Evolutionary conservation across 108 stramenopile genomes (phyloP), one percentile per base, ranked within the genome.

Genomic region (Cylindrotheca closterium): DNA sequence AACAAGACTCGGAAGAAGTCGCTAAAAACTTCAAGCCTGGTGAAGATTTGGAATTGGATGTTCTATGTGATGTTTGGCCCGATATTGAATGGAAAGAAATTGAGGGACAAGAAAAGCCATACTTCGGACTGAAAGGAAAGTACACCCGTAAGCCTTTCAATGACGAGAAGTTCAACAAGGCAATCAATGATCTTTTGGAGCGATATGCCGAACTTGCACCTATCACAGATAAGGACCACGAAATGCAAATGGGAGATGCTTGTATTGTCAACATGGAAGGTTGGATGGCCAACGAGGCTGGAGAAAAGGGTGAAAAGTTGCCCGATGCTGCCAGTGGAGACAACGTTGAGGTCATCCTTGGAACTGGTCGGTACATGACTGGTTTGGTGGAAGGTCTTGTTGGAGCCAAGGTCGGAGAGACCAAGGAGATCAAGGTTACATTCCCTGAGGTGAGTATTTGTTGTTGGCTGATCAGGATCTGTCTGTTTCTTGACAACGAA

Each of bases 51-150:
- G 74, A 79, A 23, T 55, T 94, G 71, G 59, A 58, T 7, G 84
- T 94, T 25, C 73, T 77, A 27, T 91, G 89, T 60, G 93, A 94
- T 62, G 93, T 94, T 8, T 94, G 93, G 93, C 93, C 93, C 42
- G 89, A 91, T 25, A 86, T 94, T 55, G 31, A 77, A 30, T 94
- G 87, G 87, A 88, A 73, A 34, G 64, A 71, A 8, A 73, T 71
- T 1, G 73, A 81, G 22, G 78, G 78, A 5, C 25, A 78, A 51
- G 82, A 70, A 5, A 89, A 86, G 78, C 83, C 89, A 19, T 94
- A 94, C 67, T 49, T 78, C 10, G 93, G 93, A 29, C 64, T 94
- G 54, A 71, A 71, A 67, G 92, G 84, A 42, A 48, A 27, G n/a
- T 94, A 94, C 60, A 76, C 68, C 32, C 76, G 93, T 46, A 86